Conservation (phyloP, 768 basidiomycete genomes). For the Suillus variegatus region DNA sequence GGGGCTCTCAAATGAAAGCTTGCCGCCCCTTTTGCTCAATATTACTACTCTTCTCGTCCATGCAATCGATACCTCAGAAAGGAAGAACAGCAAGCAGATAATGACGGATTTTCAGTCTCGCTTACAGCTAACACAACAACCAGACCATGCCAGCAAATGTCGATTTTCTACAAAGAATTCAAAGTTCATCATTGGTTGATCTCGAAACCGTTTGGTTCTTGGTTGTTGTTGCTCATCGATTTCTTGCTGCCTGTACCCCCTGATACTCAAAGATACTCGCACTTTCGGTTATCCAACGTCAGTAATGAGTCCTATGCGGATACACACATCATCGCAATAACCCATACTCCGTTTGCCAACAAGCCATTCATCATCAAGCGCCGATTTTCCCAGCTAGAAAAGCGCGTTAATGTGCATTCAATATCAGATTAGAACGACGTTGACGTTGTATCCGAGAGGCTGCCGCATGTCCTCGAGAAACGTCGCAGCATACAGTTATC, state of each 20-base stretch:
- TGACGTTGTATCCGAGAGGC: slow-evolving; percentile 11
- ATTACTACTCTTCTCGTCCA: background rate
- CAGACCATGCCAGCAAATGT: slow-evolving; percentile 18
- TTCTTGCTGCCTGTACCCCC: slow-evolving; percentile 5
- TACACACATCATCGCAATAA: background rate
- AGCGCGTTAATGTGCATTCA: background rate
- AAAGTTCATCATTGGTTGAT: slow-evolving; percentile 11
- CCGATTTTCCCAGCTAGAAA: slow-evolving; percentile 83
- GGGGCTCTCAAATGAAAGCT: background rate
- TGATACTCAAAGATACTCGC: slow-evolving; percentile 14
- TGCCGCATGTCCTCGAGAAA: slow-evolving; percentile 71
- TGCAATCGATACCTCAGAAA: background rate
- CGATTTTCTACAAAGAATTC: background rate
- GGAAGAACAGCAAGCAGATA: background rate
- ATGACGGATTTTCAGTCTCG: background rate
- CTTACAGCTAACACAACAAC: slow-evolving; percentile 30
- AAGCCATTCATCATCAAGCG: slow-evolving; percentile 90
- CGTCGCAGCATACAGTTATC: slow-evolving; percentile 59
- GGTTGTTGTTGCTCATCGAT: background rate
- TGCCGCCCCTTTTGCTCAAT: background rate
- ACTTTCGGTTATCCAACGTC: slow-evolving; percentile 53
- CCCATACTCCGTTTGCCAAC: slow-evolving; percentile 77
- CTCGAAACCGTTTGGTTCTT: background rate
- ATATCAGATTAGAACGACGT: background rate
- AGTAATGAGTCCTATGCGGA: slow-evolving; percentile 74